Conservation (phyloP, 768 basidiomycete species). For the Auriscalpium orientale region DNA sequence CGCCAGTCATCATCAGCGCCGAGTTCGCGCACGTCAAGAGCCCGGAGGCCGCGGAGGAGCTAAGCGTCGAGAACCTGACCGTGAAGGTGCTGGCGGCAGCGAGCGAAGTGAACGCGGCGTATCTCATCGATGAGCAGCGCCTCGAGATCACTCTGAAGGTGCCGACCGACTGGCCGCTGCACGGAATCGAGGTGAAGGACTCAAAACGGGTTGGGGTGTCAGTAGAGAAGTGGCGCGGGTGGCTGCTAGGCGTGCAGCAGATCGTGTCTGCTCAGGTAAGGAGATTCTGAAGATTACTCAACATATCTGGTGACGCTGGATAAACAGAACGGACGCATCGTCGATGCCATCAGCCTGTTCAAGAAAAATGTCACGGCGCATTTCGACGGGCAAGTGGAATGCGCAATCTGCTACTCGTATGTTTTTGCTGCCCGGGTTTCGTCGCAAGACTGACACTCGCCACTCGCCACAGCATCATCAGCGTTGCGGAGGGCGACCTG, state of each 20-base stretch:
- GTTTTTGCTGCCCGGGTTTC: conserved; percentile 17
- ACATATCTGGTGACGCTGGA: not conserved
- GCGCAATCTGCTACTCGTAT: conserved; percentile 93
- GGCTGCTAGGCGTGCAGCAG: conserved; percentile 90
- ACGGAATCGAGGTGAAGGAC: conserved; percentile 82
- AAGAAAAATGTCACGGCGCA: conserved; percentile 90
- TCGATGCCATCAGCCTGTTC: conserved; percentile 84
- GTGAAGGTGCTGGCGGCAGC: conserved; percentile 68
- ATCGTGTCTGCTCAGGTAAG: conserved; percentile 80
- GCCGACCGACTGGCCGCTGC: conserved; percentile 86
- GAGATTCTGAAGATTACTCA: not conserved
- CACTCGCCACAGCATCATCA: conserved; percentile 62
- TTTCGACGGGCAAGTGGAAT: conserved; percentile 93
- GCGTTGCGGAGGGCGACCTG: conserved; percentile 77
- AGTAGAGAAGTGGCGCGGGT: conserved; percentile 86
- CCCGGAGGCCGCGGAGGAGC: conserved; percentile 42
- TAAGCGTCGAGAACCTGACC: conserved; percentile 69
- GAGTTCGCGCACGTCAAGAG: conserved; percentile 73
- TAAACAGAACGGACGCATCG: conserved; percentile 76
- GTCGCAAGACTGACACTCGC: not conserved
- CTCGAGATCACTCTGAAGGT: conserved; percentile 85
- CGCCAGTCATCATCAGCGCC: conserved; percentile 76
- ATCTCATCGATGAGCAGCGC: conserved; percentile 87
- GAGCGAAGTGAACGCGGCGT: conserved; percentile 79
- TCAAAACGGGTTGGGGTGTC: conserved; percentile 79